Evolutionary conservation across 1,284 basidiomycete genomes (phyloP), one percentile per base, ranked within the genome.

Genomic region (Leccinum proximum): DNA sequence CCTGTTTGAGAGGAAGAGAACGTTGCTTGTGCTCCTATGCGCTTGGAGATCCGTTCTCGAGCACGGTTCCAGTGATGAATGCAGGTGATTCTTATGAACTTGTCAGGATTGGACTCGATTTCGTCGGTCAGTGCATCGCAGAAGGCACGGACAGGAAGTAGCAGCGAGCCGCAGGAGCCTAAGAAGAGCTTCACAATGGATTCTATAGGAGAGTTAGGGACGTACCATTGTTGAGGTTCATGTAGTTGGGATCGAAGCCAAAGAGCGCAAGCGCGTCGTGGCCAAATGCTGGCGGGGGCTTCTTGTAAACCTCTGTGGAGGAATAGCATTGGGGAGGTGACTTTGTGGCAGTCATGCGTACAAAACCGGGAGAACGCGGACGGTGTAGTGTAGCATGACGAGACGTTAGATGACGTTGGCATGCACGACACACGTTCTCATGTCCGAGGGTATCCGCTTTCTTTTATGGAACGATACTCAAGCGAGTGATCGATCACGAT

Each of bases 401-500:
- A 14, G 50, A 53, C 26, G 26, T 30, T 30, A 30, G 26, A 30
- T 42, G 40, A 42, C 8, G 40, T 42, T 45, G 42, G 4, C 42
- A 45, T n/a, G 42, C 16, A 45, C 42, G 42, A 16, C 42, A 7
- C 4, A 45, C 42, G 42, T 45, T 45, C 42, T 45, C 42, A 45
- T 45, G 42, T 45, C 42, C 66, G 6, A 74, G 72, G 75, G 38
- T 59, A 35, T 76, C 80, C 65, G 91, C 91, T 5, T 96, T 96
- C 77, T 94, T 95, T 80, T 95, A 96, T 74, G 94, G 94, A 35
- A 94, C 91, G 61, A 86, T 93, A 68, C 78, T 92, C 48, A 80
- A 77, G 64, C 79, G 85, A 22, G 89, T 92, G 9, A 83, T 93
- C 30, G 80, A 30, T 7, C 84, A 88, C 65, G 78, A 85, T 61